These are phyloP conservation scores for Boletellus ananiceps DNA, from an alignment of 768 basidiomycete genomes.

Conservation along the genomic window DNA sequence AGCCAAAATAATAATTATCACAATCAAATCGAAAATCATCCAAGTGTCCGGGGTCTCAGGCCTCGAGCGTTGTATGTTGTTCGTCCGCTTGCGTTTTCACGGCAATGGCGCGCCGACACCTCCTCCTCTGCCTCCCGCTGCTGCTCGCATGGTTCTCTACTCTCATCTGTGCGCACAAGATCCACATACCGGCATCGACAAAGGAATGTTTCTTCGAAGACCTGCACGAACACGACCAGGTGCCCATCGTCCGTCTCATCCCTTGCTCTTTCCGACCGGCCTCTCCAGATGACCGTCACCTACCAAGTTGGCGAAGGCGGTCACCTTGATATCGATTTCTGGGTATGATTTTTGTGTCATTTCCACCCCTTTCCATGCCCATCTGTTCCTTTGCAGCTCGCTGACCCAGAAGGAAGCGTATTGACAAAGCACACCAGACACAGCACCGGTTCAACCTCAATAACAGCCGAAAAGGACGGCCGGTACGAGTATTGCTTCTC, in stretches of 20 bases:
- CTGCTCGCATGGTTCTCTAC: constrained; percentile 31
- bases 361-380: background rate
- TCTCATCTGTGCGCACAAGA: constrained; percentile 58
- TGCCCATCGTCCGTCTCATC: constrained; percentile 23
- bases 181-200: constrained; percentile 69
- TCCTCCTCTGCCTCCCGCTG: constrained; percentile 40
- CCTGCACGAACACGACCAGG: constrained; percentile 87
- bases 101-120: constrained; percentile 35
- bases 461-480: constrained; percentile 85
- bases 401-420: constrained; percentile 64
- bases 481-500: constrained; percentile 96
- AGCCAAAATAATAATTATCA: constrained; percentile 17
- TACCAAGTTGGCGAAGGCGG: constrained; percentile 99
- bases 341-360: constrained; percentile 46
- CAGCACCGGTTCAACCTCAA: constrained; percentile 82
- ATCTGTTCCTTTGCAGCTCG: constrained; percentile 49
- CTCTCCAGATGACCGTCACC: constrained; percentile 89
- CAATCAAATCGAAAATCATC: constrained; percentile 10
- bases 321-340: constrained; percentile 96
- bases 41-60: constrained; percentile 26
- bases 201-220: constrained; percentile 98
- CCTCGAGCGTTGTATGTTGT: too few relatives aligned
- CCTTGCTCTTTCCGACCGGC: background rate
- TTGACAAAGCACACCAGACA: constrained; percentile 80
- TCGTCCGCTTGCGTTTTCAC: background rate